phyloP scores from a whole-genome alignment of 2,329 filamentous ascomycete genomes.

The Penicillium sp. region DNA sequence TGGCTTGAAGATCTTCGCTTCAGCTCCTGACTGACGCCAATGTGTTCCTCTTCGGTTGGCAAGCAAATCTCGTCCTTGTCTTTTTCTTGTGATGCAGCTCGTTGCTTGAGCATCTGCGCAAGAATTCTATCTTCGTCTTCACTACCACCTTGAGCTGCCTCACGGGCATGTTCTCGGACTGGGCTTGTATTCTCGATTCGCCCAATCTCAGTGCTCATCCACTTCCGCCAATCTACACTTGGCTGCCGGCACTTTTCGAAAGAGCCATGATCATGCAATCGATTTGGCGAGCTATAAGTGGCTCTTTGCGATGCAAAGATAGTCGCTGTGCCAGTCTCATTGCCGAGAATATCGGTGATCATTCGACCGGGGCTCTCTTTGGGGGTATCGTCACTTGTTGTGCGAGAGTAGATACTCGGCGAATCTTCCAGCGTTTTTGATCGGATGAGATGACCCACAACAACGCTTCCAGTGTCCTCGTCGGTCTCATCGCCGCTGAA shows the following conservation, averaged over 20 bases:
- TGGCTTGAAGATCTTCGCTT: constrained; percentile 9
- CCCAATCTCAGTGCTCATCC: constrained; percentile 34
- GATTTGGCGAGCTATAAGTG: constrained; percentile 28
- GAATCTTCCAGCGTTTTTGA: constrained; percentile 21
- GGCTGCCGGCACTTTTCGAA: constrained; percentile 11
- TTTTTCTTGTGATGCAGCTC: background rate
- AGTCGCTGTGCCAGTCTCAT: constrained; percentile 33
- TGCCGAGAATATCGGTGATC: constrained; percentile 7
- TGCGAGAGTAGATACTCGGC: constrained; percentile 41
- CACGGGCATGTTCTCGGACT: constrained; percentile 32
- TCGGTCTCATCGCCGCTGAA: constrained; percentile 11
- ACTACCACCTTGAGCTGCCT: constrained; percentile 32
- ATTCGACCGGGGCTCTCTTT: constrained; percentile 3
- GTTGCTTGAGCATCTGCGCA: constrained; percentile 7
- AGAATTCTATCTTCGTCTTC: constrained; percentile 21
- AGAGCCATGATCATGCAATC: constrained; percentile 1
- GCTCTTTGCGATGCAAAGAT: constrained; percentile 30
- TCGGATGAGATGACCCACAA: constrained; percentile 7
- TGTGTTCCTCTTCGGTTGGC: background rate
- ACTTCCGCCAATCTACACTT: constrained; percentile 34
- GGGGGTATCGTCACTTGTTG: constrained; percentile 31
- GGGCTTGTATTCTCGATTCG: constrained; percentile 24
- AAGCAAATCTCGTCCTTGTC: background rate
- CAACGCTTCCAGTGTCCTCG: constrained; percentile 18
- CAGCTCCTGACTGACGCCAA: background rate